Conservation (phyloP, 139 green algal species). For the Ettlia oleoabundans region DNA sequence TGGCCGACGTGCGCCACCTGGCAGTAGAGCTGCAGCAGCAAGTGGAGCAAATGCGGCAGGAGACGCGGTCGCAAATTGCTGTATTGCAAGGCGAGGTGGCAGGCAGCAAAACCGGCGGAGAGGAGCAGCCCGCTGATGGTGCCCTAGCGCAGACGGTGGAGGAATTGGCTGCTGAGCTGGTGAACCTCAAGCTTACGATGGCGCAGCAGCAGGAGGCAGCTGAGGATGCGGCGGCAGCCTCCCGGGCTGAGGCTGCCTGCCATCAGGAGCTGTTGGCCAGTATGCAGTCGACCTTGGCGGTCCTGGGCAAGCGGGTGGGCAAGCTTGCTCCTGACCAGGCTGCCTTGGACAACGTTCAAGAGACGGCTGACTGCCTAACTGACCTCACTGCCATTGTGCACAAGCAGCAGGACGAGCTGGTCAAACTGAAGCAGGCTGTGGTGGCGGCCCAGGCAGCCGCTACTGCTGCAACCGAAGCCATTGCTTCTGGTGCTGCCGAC, state of each 20-base stretch:
- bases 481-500: too few species aligned
- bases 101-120: too few species aligned
- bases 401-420: constrained; percentile 8
- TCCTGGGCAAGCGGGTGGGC: background rate
- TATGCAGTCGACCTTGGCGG: background rate
- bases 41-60: background rate
- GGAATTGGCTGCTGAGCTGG: constrained; percentile 3
- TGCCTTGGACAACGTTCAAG: background rate
- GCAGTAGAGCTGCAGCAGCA: background rate
- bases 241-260: too few species aligned
- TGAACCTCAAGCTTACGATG: background rate
- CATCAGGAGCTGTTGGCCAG: too few species aligned
- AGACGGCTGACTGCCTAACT: background rate
- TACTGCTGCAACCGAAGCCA: background rate
- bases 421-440: background rate
- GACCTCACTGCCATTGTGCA: background rate
- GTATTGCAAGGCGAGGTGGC: background rate
- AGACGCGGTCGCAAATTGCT: too few species aligned
- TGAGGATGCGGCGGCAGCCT: background rate
- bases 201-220: constrained; percentile 28
- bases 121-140: background rate
- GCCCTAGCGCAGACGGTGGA: constrained; percentile 7
- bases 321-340: background rate
- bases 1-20: background rate
- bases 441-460: background rate